A percentile compares a stretch with the other conserved stretches of the same genome.
phyloP scores from a whole-genome alignment of 2,329 filamentous ascomycete species.

The Orbilia javanica region DNA sequence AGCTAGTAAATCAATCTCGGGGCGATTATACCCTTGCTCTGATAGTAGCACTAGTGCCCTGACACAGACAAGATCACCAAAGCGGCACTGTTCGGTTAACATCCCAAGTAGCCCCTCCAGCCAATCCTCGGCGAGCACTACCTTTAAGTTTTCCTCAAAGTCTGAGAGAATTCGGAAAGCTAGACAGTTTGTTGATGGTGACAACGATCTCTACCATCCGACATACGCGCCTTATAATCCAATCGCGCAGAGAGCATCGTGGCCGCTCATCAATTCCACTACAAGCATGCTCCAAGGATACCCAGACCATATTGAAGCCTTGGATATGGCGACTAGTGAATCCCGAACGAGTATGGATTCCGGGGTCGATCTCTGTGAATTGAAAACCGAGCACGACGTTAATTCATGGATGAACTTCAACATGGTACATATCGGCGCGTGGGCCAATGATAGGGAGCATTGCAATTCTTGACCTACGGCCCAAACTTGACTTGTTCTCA shows the following conservation, averaged over 20 bases:
- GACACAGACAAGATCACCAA: background rate
- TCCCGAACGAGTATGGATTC: background rate
- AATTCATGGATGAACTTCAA: background rate
- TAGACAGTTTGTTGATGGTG: background rate
- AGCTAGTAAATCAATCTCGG: background rate
- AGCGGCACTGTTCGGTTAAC: background rate
- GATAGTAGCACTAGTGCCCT: background rate
- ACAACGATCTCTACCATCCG: constrained; percentile 27
- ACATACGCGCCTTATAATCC: constrained; percentile 5
- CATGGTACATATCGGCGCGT: constrained; percentile 32
- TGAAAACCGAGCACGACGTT: background rate
- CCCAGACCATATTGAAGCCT: constrained; percentile 1
- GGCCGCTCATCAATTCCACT: background rate
- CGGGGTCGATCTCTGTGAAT: constrained; percentile 17
- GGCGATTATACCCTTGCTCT: too few species aligned
- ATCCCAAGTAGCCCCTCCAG: background rate
- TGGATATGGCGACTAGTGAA: background rate
- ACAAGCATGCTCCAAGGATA: background rate
- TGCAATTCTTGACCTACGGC: too few species aligned
- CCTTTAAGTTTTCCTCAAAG: background rate
- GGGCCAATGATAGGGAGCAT: background rate
- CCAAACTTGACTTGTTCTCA: too few species aligned
- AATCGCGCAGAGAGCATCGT: constrained; percentile 3
- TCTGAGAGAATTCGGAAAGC: background rate
- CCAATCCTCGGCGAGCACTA: background rate